Conservation (phyloP, 75 land plant species). For the Sequoiadendron giganteum region DNA sequence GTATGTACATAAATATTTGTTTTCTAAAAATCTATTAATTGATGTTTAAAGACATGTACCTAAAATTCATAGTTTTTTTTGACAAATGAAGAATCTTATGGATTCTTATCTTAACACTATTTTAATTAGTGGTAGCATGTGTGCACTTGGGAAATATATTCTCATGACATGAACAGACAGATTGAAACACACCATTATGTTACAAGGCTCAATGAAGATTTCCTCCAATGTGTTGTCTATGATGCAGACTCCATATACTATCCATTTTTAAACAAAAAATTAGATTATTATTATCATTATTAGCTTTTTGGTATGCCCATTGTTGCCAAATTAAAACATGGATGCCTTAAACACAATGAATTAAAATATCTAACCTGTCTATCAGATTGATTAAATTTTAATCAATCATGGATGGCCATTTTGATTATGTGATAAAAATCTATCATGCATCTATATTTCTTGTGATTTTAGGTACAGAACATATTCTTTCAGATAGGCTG, state of each 20-base stretch:
- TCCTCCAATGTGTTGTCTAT: constrained; percentile 91
- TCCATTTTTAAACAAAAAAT: no score
- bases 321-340: no score
- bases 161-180: constrained; percentile 85
- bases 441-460: background rate
- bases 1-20: constrained; percentile 4
- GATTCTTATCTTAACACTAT: background rate
- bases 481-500: constrained; percentile 47
- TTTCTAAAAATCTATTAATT: background rate
- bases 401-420: no score
- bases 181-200: constrained; percentile 89
- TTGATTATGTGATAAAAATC: background rate
- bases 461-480: constrained; percentile 71
- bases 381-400: background rate
- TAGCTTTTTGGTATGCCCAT: no score
- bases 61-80: no score
- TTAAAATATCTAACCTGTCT: no score
- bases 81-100: no score
- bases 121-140: constrained; percentile 49
- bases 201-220: constrained; percentile 75
- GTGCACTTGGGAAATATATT: constrained; percentile 77
- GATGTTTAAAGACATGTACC: background rate
- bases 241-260: constrained; percentile 50
- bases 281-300: no score
- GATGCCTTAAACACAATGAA: no score